Evolutionary conservation across 768 basidiomycete species (phyloP).

Genomic region (Leucosporidium scottii): DNA sequence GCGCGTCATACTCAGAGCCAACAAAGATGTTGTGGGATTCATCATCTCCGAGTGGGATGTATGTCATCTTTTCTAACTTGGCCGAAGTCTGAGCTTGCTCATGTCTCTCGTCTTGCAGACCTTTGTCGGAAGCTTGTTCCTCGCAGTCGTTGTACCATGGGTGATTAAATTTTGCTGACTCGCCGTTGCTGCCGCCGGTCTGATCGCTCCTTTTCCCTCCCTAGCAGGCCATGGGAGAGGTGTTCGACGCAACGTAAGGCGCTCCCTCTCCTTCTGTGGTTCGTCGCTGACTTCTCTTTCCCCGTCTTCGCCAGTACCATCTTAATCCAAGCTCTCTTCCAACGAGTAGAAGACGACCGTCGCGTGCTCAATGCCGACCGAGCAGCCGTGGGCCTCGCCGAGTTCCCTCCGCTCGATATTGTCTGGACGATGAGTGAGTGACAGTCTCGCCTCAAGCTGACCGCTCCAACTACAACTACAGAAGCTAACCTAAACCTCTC

Average conservation of each 20-base stretch:
- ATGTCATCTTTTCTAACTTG: neutral
- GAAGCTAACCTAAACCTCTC: no score
- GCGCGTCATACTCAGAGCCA: neutral
- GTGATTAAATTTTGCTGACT: neutral
- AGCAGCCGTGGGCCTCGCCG: neutral
- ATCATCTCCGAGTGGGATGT: constrained; percentile 25
- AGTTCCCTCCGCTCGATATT: neutral
- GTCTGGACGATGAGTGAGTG: constrained; percentile 29
- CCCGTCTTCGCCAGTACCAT: constrained; percentile 1
- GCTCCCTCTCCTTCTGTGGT: no score
- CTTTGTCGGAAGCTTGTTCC: constrained; percentile 12
- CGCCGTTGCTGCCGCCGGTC: no score
- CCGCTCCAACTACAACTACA: no score
- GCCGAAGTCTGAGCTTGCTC: neutral
- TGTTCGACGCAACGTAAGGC: constrained; percentile 20
- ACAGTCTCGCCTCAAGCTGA: no score
- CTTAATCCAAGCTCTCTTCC: constrained; percentile 9
- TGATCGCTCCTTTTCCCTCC: no score
- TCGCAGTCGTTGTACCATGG: constrained; percentile 26
- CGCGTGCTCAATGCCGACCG: constrained; percentile 1
- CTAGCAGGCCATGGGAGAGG: constrained; percentile 24
- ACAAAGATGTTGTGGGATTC: constrained; percentile 25
- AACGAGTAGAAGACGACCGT: constrained; percentile 11
- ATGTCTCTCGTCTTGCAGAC: neutral
- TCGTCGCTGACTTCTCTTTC: no score